These are phyloP conservation scores for Chaetomium tenue DNA, from an alignment of 495 filamentous ascomycete genomes.

Conservation along the genomic window DNA sequence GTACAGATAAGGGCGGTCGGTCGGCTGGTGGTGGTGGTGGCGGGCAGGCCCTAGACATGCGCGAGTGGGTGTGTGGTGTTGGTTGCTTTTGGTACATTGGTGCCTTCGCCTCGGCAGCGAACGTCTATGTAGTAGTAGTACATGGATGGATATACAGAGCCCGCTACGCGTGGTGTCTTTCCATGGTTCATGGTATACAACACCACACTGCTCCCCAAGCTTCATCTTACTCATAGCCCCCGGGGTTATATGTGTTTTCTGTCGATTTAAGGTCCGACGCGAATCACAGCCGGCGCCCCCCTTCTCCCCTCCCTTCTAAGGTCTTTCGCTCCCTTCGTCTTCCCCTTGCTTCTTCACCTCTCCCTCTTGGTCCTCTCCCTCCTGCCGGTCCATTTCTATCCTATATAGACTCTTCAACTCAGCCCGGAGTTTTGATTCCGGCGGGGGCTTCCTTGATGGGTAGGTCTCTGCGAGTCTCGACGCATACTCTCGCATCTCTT, in stretches of 20 bases:
- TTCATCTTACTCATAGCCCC: too few species aligned
- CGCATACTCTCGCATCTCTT: slow-evolving; percentile 22
- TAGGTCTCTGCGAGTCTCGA: slow-evolving; percentile 18
- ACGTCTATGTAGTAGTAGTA: neutral
- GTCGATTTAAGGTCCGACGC: too few species aligned
- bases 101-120: neutral
- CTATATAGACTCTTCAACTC: slow-evolving; percentile 26
- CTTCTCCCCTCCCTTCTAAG: neutral
- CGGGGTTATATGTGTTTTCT: too few species aligned
- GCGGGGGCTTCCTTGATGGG: slow-evolving; percentile 25
- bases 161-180: neutral
- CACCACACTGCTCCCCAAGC: neutral
- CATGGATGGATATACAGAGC: neutral
- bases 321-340: too few species aligned
- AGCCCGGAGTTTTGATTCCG: slow-evolving; percentile 14
- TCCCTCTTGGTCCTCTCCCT: too few species aligned
- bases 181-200: neutral
- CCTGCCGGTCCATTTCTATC: too few species aligned
- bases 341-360: neutral
- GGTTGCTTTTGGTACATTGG: slow-evolving; percentile 5
- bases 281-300: too few species aligned
- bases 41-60: too few species aligned
- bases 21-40: neutral
- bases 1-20: slow-evolving; percentile 41
- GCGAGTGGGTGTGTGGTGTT: neutral